phyloP scores from a whole-genome alignment of 2,329 filamentous ascomycete species.

The Cadophora sp. region DNA sequence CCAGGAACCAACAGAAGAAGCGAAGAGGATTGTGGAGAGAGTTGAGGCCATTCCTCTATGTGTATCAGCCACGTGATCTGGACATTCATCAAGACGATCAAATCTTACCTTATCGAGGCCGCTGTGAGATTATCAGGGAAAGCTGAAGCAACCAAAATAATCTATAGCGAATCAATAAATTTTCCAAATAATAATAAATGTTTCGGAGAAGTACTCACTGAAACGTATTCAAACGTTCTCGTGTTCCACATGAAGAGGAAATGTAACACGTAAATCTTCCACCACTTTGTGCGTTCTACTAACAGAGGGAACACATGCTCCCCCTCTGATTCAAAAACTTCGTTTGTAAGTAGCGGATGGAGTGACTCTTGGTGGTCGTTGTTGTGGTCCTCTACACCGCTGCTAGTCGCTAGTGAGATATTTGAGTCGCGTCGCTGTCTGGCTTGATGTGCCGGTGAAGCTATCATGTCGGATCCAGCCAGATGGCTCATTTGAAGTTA shows the following conservation, averaged over 20 bases:
- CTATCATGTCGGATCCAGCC: background rate
- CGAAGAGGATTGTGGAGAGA: constrained; percentile 48
- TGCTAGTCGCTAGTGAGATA: background rate
- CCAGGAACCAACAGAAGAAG: constrained; percentile 49
- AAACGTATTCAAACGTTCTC: constrained; percentile 61
- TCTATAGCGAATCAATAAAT: constrained; percentile 9
- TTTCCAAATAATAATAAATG: background rate
- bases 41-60: constrained; percentile 41
- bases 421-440: background rate
- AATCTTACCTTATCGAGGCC: constrained; percentile 46
- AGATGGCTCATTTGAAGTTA: background rate
- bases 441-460: background rate
- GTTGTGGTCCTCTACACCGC: background rate
- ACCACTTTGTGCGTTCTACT: constrained; percentile 31
- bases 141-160: constrained; percentile 57
- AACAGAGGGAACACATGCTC: background rate
- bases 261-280: constrained; percentile 56
- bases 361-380: constrained; percentile 10
- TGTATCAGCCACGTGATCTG: constrained; percentile 27
- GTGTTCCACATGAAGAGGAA: constrained; percentile 62
- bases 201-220: constrained; percentile 43
- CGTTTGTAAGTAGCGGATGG: background rate
- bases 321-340: background rate
- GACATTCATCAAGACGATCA: background rate
- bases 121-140: constrained; percentile 49